Base-by-base conservation (phyloP, 176 grass and related monocot genomes). In the Neostapfia colusana region DNA sequence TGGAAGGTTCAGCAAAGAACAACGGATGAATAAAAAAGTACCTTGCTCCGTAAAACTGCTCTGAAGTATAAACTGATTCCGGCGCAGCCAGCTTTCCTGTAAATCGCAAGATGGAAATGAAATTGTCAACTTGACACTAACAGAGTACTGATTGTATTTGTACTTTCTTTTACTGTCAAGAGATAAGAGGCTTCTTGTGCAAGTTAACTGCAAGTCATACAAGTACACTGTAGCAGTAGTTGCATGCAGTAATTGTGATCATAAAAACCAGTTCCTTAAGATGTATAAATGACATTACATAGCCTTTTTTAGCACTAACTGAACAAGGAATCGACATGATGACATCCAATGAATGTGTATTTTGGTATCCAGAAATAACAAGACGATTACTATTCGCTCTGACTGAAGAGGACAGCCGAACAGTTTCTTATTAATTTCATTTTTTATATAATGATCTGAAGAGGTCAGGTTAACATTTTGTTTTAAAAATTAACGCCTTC, bases 351-450 rank as follows among this genome's bases (percentile, higher is more conserved):
- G 62, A 37, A 51, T 50, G 50, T 35, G 50, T 54, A 17, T 73
- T 37, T 20, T 10, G 35, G 68, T 38, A 67, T 34, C 25, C 69
- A 23, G 35, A 74, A 79, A 59, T 68, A 73, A 69, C 75, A 74
- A 24, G 43, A 51, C 9, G 51, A 60, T 54, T 44, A 55, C 70
- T 70, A 31, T 74, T 83, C 18, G 8, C 42, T 35, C 36, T 65
- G 26, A 70, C 36, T 60, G 71, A 80, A 71, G 55, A 65, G 63
- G 80, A 83, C 85, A 45, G 63, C 63, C 4, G 2, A 88, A 28
- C 69, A 88, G 53, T 83, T 28, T 40, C 7, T 53, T 69, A 74
- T 61, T 37, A 86, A 57, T 36, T 70, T 65, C 60, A 17, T 31
- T 74, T 17, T 17, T 17, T 65, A 24, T 46, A 69, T 31, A 69